These are phyloP conservation scores for Colletotrichum phormii DNA, from an alignment of 2,329 filamentous ascomycete genomes.

Conservation along the genomic window DNA sequence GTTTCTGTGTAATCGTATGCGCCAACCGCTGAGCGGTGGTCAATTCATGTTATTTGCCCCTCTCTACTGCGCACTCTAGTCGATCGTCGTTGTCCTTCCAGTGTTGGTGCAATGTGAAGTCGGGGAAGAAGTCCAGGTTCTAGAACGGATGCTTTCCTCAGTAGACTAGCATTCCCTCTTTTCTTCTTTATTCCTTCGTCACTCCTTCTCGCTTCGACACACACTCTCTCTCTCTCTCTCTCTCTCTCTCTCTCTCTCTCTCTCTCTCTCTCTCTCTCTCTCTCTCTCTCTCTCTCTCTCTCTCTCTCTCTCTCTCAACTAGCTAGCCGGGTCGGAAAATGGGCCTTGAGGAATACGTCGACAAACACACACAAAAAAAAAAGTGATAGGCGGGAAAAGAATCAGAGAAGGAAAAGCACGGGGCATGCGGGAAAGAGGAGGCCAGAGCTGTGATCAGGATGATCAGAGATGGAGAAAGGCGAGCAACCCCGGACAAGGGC, in stretches of 20 bases:
- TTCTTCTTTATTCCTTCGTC: background rate
- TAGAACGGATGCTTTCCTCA: slow-evolving; percentile 1
- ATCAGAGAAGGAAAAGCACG: slow-evolving; percentile 23
- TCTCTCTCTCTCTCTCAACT: background rate
- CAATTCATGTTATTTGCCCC: slow-evolving; percentile 22
- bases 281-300: too few species aligned
- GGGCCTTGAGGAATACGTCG: slow-evolving; percentile 11
- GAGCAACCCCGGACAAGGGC: slow-evolving; percentile 1
- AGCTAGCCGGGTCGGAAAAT: slow-evolving; percentile 8
- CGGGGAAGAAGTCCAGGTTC: background rate
- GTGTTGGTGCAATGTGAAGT: background rate
- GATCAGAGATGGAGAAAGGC: slow-evolving; percentile 24
- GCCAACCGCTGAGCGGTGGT: slow-evolving; percentile 31
- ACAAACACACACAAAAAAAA: background rate
- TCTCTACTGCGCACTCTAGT: background rate
- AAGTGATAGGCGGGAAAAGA: slow-evolving; percentile 14
- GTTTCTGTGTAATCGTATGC: slow-evolving; percentile 23
- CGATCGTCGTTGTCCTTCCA: background rate
- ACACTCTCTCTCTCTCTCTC: too few species aligned
- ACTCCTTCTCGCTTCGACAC: background rate
- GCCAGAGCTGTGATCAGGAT: slow-evolving; percentile 19
- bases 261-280: background rate
- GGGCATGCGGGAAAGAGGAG: slow-evolving; percentile 33
- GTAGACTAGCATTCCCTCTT: slow-evolving; percentile 3
- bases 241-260: background rate